phyloP scores from a whole-genome alignment of 345 rosid species.

The Citropsis articulata region DNA sequence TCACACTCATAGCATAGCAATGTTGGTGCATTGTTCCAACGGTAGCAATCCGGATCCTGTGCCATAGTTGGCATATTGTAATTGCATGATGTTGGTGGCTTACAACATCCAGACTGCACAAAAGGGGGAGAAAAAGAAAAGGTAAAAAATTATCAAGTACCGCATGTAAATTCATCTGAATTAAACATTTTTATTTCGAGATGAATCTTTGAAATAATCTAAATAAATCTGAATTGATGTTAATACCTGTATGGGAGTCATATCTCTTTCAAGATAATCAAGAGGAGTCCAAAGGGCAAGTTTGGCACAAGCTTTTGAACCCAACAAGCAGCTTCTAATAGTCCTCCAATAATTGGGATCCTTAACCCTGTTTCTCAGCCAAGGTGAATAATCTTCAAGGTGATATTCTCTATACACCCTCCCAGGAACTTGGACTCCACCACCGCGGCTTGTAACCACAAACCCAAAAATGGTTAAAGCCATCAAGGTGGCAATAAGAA shows the following conservation, averaged over 20 bases:
- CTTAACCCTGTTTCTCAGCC: conserved; percentile 62
- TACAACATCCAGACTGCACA: conserved; percentile 87
- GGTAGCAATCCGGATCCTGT: conserved; percentile 80
- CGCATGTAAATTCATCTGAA: not conserved
- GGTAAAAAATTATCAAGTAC: not conserved
- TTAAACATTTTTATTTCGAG: too few relatives aligned
- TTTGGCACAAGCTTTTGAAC: conserved; percentile 65
- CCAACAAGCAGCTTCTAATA: conserved; percentile 66
- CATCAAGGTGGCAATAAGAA: conserved; percentile 61
- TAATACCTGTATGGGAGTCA: conserved; percentile 79
- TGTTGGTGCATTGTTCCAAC: conserved; percentile 64
- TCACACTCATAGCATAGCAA: conserved; percentile 87
- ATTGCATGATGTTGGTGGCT: conserved; percentile 86
- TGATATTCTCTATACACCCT: conserved; percentile 70
- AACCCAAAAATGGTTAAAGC: conserved; percentile 74
- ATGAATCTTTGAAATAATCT: not conserved
- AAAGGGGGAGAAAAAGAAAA: not conserved
- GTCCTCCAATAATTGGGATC: conserved; percentile 64
- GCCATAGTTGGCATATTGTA: conserved; percentile 50
- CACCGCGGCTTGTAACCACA: conserved; percentile 73
- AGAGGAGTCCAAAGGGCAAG: conserved; percentile 79
- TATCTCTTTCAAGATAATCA: conserved; percentile 60
- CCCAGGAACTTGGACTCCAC: conserved; percentile 64
- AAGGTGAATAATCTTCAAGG: conserved; percentile 69
- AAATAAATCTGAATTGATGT: not conserved